Evolutionary conservation across 2,329 filamentous ascomycete species (phyloP).

Genomic region (Cadophora gregata): DNA sequence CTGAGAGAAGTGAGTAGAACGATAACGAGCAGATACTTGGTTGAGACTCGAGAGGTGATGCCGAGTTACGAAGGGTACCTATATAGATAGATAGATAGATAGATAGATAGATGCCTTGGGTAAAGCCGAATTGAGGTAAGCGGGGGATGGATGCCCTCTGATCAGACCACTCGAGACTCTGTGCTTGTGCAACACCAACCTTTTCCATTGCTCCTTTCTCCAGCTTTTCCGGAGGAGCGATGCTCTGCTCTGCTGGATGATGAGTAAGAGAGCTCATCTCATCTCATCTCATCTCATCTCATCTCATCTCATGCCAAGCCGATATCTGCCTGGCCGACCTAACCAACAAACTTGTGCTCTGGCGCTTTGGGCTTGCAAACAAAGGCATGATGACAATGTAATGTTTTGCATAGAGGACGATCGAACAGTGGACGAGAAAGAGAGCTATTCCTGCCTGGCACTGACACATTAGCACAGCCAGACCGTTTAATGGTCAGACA

Average conservation of each 20-base stretch:
- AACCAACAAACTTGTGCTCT: slow-evolving; percentile 1
- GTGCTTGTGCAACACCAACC: too few relatives aligned
- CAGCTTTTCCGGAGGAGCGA: too few relatives aligned
- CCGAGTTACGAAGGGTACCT: too few relatives aligned
- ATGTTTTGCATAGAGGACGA: slow-evolving; percentile 1
- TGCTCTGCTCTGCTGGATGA: not conserved
- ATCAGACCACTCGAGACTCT: too few relatives aligned
- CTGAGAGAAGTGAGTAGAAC: not conserved
- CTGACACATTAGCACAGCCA: not conserved
- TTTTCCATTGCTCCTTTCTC: too few relatives aligned
- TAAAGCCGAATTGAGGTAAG: too few relatives aligned
- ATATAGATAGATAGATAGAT: too few relatives aligned
- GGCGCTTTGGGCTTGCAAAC: not conserved
- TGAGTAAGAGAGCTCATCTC: not conserved
- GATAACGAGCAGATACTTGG: too few relatives aligned
- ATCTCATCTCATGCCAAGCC: not conserved
- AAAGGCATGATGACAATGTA: slow-evolving; percentile 2
- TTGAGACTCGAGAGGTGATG: too few relatives aligned
- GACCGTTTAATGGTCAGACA: slow-evolving; percentile 3
- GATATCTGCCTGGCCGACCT: not conserved
- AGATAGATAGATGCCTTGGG: too few relatives aligned
- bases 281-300: not conserved
- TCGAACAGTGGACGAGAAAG: not conserved
- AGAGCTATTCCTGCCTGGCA: not conserved
- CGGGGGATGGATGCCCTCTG: too few relatives aligned